phyloP scores from a whole-genome alignment of 805 yeast species.

The Clavispora asparagi region DNA sequence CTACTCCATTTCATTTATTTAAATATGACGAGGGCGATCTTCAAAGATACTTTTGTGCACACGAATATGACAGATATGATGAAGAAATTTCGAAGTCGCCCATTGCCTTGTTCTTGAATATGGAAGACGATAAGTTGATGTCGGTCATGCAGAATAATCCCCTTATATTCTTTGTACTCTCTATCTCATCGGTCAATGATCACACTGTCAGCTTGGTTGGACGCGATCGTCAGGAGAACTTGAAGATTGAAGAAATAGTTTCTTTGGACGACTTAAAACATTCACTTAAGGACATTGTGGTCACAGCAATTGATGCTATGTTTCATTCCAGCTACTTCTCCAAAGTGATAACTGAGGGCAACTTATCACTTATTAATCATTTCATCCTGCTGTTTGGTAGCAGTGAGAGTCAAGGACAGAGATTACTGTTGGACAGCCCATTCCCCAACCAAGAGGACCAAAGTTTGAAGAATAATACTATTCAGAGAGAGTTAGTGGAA shows the following conservation, averaged over 20 bases:
- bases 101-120: constrained; percentile 62
- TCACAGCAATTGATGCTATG: constrained; percentile 15
- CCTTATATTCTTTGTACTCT: constrained; percentile 43
- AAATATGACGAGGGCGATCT: constrained; percentile 32
- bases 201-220: constrained; percentile 11
- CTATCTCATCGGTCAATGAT: constrained; percentile 38
- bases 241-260: constrained; percentile 19
- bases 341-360: constrained; percentile 8
- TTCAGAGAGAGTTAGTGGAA: background rate
- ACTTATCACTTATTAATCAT: constrained; percentile 3
- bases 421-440: background rate
- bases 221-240: constrained; percentile 6
- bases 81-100: constrained; percentile 57
- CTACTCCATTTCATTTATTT: constrained; percentile 84
- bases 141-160: constrained; percentile 29
- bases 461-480: background rate
- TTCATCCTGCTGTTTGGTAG: background rate
- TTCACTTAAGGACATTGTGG: constrained; percentile 19
- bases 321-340: constrained; percentile 21
- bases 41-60: constrained; percentile 63
- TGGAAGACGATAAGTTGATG: constrained; percentile 30
- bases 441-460: background rate
- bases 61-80: constrained; percentile 47
- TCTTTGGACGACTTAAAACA: constrained; percentile 16
- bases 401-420: background rate